Percentiles rank a stretch among this genome's conserved stretches.
These are phyloP conservation scores for Trypanosoma cruzi DNA, from an alignment of 208 protist genomes.

Conservation along the genomic window DNA sequence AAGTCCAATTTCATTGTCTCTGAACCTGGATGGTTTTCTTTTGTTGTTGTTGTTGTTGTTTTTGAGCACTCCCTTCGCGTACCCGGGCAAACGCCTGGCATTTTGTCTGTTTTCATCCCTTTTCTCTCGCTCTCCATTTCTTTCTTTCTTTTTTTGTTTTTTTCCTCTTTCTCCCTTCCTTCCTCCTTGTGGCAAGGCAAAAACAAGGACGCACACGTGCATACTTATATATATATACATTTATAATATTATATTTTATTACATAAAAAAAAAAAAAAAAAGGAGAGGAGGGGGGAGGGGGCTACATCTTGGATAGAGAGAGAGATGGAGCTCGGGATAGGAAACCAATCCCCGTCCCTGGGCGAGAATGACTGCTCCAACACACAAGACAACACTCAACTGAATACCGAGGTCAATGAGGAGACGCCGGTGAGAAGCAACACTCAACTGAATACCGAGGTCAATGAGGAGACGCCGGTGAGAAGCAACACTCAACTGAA, in stretches of 20 bases:
- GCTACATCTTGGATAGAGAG: too few species aligned
- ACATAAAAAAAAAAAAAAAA: not conserved
- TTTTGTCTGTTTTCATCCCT: not conserved
- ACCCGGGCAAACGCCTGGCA: too few species aligned
- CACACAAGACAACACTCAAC: not conserved
- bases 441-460: too few species aligned
- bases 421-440: too few species aligned
- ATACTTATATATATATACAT: not conserved
- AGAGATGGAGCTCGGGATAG: not conserved
- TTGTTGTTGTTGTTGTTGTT: not conserved
- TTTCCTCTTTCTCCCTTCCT: not conserved
- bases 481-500: too few species aligned
- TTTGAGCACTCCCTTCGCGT: too few species aligned
- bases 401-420: too few species aligned
- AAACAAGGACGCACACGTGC: not conserved
- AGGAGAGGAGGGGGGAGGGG: not conserved
- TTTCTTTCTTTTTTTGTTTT: constrained; percentile 13
- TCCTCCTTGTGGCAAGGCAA: constrained; percentile 4
- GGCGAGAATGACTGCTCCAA: not conserved
- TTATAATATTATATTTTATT: too few species aligned
- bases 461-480: too few species aligned
- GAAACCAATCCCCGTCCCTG: not conserved
- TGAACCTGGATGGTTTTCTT: too few species aligned
- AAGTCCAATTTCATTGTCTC: too few species aligned
- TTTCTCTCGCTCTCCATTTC: constrained; percentile 11